These are phyloP conservation scores for Plantago lanceolata DNA, from an alignment of 305 asterid genomes.

Conservation along the genomic window DNA sequence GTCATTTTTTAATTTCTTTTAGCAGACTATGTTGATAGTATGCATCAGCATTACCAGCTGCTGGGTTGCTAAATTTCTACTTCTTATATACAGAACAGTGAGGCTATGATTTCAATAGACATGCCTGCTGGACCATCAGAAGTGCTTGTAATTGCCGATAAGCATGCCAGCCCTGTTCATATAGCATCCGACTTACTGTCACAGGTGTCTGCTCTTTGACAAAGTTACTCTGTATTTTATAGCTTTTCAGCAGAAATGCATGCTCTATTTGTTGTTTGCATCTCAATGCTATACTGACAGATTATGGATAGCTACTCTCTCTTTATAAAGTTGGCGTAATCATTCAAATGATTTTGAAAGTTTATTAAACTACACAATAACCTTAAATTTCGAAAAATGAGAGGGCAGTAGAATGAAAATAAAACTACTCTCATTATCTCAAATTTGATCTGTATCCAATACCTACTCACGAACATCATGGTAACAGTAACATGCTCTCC, in stretches of 20 bases:
- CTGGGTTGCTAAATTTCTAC: slow-evolving; percentile 26
- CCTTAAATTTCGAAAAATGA: background rate
- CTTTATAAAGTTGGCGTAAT: background rate
- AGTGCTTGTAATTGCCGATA: slow-evolving; percentile 94
- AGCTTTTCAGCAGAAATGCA: slow-evolving; percentile 2
- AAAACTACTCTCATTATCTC: background rate
- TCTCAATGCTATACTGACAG: slow-evolving; percentile 5
- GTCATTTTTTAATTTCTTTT: slow-evolving; percentile 1
- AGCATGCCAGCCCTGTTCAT: slow-evolving; percentile 79
- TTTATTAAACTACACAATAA: slow-evolving; percentile 10
- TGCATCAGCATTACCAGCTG: slow-evolving; percentile 1
- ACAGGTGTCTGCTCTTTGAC: slow-evolving; percentile 45
- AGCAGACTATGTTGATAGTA: slow-evolving; percentile 1
- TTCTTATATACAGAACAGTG: slow-evolving; percentile 72
- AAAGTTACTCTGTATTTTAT: slow-evolving; percentile 1
- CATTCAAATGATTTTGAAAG: slow-evolving; percentile 1
- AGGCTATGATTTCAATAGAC: slow-evolving; percentile 96
- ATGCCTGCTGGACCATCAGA: slow-evolving; percentile 99
- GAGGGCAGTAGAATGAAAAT: background rate
- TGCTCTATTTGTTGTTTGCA: background rate
- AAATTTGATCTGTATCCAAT: slow-evolving; percentile 1
- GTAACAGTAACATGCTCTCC: background rate
- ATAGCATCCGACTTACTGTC: slow-evolving; percentile 96
- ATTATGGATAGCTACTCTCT: slow-evolving; percentile 6
- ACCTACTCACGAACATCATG: background rate